Conservation (phyloP, 495 filamentous ascomycete species). For the Thermothielavioides terrestris region DNA sequence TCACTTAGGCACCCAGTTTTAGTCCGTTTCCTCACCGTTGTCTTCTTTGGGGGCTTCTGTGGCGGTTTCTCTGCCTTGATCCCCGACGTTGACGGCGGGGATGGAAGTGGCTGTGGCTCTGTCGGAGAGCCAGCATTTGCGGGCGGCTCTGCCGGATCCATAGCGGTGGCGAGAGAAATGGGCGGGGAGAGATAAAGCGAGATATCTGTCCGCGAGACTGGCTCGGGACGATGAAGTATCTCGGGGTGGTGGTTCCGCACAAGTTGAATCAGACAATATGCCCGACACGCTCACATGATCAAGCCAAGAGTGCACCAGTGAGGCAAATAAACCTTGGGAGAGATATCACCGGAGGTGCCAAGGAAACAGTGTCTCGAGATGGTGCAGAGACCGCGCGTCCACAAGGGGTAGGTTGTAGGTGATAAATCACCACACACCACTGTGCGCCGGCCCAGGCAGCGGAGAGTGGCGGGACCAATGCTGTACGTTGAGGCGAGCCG, state of each 20-base stretch:
- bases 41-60: slow-evolving; percentile 27
- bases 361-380: background rate
- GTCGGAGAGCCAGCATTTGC: slow-evolving; percentile 1
- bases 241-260: background rate
- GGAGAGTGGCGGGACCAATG: background rate
- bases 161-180: background rate
- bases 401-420: background rate
- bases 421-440: slow-evolving; percentile 1
- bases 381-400: background rate
- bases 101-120: slow-evolving; percentile 9
- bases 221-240: background rate
- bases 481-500: slow-evolving; percentile 5
- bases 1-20: slow-evolving; percentile 95
- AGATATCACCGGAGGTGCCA: background rate
- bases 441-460: background rate
- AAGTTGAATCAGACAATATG: background rate
- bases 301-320: background rate
- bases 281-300: background rate
- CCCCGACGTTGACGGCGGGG: background rate
- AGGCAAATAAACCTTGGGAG: background rate
- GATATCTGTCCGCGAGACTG: background rate
- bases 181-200: too few relatives aligned
- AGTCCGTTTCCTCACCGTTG: slow-evolving; percentile 62
- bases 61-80: slow-evolving; percentile 22
- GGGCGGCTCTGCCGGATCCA: background rate